Conservation (phyloP, 2,329 filamentous ascomycete species). For the Dothideomycetes sp. region DNA sequence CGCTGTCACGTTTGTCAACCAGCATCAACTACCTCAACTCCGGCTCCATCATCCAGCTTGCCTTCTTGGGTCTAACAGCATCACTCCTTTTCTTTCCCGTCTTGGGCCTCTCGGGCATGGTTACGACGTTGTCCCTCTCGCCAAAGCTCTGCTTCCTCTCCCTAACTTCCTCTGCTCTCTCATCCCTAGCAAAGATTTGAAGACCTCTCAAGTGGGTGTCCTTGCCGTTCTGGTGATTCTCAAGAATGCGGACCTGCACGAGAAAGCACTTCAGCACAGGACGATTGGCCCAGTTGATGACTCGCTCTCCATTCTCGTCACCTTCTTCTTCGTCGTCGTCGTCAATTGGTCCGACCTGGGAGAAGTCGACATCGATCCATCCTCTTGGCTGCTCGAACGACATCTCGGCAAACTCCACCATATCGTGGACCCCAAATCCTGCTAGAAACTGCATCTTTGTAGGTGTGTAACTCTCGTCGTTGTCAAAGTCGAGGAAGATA, state of each 20-base stretch:
- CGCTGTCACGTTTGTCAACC: neutral
- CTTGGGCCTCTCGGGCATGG: slow-evolving; percentile 9
- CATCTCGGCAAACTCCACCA: slow-evolving; percentile 78
- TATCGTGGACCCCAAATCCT: slow-evolving; percentile 81
- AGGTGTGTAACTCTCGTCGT: slow-evolving; percentile 93
- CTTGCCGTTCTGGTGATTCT: slow-evolving; percentile 98
- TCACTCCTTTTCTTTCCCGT: slow-evolving; percentile 6
- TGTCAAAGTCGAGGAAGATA: slow-evolving; percentile 82
- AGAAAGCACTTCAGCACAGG: slow-evolving; percentile 75
- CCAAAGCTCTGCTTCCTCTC: slow-evolving; percentile 6
- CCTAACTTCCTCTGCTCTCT: slow-evolving; percentile 13
- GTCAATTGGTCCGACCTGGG: slow-evolving; percentile 43
- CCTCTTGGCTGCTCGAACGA: slow-evolving; percentile 68
- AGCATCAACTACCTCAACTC: slow-evolving; percentile 19
- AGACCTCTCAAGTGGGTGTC: slow-evolving; percentile 94
- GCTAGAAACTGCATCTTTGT: slow-evolving; percentile 84
- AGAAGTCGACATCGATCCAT: slow-evolving; percentile 77
- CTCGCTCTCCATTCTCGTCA: slow-evolving; percentile 18
- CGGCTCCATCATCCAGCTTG: slow-evolving; percentile 24
- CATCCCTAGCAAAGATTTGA: slow-evolving; percentile 61
- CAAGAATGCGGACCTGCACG: slow-evolving; percentile 78
- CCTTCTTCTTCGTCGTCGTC: slow-evolving; percentile 18
- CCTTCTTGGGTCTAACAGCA: slow-evolving; percentile 17
- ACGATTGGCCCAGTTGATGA: slow-evolving; percentile 44
- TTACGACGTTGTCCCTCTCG: neutral